phyloP scores from a whole-genome alignment of 1,284 basidiomycete species.

The Pseudozyma pruni region DNA sequence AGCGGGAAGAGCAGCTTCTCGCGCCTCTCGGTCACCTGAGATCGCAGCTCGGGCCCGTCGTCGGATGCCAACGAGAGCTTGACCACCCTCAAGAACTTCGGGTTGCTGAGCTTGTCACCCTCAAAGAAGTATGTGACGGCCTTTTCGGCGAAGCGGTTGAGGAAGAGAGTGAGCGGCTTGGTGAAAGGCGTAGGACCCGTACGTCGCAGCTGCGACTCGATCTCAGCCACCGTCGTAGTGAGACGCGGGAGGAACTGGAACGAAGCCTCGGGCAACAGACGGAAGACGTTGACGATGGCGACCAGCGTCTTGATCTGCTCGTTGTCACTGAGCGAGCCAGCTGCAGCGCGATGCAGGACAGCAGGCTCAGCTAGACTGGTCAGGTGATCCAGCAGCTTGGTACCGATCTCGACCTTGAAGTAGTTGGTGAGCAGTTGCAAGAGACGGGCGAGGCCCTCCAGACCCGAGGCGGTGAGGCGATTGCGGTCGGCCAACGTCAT shows the following conservation, averaged over 20 bases:
- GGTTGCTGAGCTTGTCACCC: slow-evolving; percentile 75
- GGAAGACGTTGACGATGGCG: slow-evolving; percentile 94
- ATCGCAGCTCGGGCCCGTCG: slow-evolving; percentile 55
- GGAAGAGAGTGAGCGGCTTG: slow-evolving; percentile 87
- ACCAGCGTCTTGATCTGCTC: slow-evolving; percentile 93
- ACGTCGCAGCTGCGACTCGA: slow-evolving; percentile 89
- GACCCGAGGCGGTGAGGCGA: slow-evolving; percentile 88
- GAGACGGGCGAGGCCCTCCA: slow-evolving; percentile 92
- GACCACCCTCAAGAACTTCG: slow-evolving; percentile 59
- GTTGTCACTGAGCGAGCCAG: slow-evolving; percentile 75
- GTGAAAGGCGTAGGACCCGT: slow-evolving; percentile 92
- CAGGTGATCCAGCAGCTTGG: slow-evolving; percentile 91
- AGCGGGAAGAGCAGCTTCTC: slow-evolving; percentile 56
- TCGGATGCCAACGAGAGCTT: slow-evolving; percentile 59
- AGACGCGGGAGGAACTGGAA: slow-evolving; percentile 90
- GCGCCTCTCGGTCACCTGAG: slow-evolving; percentile 43
- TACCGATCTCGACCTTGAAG: slow-evolving; percentile 99
- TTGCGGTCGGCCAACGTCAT: slow-evolving; percentile 98
- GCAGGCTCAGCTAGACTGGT: slow-evolving; percentile 59
- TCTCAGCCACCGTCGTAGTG: slow-evolving; percentile 88
- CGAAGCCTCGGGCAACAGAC: slow-evolving; percentile 85
- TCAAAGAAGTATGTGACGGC: slow-evolving; percentile 84
- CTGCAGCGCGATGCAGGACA: slow-evolving; percentile 57
- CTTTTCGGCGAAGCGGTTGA: slow-evolving; percentile 88
- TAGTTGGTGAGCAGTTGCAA: slow-evolving; percentile 96